Evolutionary conservation across 345 rosid species (phyloP).

Genomic region (Salix dunnii): DNA sequence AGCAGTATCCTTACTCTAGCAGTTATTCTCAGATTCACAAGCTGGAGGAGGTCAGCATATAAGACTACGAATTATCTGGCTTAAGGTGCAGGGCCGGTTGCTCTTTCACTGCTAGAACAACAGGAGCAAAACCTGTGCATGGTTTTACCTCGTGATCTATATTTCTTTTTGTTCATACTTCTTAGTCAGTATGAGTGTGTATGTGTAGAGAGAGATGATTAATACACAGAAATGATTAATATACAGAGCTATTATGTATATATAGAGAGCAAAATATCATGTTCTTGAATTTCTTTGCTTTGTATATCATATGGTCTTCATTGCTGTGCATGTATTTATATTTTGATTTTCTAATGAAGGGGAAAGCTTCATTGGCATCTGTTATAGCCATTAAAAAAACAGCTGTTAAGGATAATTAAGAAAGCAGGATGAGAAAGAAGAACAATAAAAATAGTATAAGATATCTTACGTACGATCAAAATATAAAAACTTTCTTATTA

Average conservation of each 20-base stretch:
- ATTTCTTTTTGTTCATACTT: neutral
- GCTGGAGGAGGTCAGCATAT: slow-evolving; percentile 21
- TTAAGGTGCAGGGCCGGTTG: neutral
- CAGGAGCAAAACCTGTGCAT: neutral
- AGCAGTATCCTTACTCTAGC: slow-evolving; percentile 8
- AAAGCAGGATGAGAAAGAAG: no score
- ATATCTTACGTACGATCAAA: no score
- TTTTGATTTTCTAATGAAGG: no score
- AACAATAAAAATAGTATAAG: no score
- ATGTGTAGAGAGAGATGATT: no score
- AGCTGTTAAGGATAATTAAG: no score
- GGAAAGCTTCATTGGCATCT: no score
- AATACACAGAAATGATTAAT: no score
- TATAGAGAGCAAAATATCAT: neutral
- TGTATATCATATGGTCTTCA: neutral
- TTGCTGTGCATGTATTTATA: no score
- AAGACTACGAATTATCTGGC: slow-evolving; percentile 29
- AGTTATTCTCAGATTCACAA: slow-evolving; percentile 8
- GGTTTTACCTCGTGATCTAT: neutral
- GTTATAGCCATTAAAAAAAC: no score
- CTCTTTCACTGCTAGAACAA: neutral
- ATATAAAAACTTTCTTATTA: no score
- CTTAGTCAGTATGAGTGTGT: neutral
- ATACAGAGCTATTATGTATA: no score
- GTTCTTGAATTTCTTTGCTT: neutral